These are phyloP conservation scores for Amanita rubescens DNA, from an alignment of 768 basidiomycete species.

Conservation along the genomic window DNA sequence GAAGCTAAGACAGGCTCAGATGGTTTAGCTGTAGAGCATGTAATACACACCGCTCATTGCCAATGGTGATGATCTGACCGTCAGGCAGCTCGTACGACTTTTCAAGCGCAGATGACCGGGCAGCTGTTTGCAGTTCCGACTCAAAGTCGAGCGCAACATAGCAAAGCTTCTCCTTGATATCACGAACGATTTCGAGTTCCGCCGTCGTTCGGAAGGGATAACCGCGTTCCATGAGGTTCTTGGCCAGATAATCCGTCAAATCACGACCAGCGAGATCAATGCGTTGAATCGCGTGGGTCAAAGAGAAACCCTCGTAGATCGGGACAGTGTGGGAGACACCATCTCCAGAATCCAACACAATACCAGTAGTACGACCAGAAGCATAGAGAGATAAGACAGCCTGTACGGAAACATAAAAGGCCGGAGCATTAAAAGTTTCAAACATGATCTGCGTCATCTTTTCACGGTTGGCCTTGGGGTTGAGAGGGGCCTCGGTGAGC, in stretches of 20 bases:
- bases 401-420: slow-evolving; percentile 90
- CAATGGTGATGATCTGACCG: slow-evolving; percentile 93
- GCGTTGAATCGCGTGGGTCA: slow-evolving; percentile 90
- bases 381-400: slow-evolving; percentile 89
- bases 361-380: slow-evolving; percentile 79
- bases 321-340: slow-evolving; percentile 96
- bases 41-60: slow-evolving; percentile 72
- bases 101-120: slow-evolving; percentile 83
- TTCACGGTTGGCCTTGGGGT: slow-evolving; percentile 90
- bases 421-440: slow-evolving; percentile 90
- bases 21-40: slow-evolving; percentile 25
- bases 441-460: slow-evolving; percentile 98
- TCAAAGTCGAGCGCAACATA: slow-evolving; percentile 94
- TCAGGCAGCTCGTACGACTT: slow-evolving; percentile 91
- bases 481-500: slow-evolving; percentile 86
- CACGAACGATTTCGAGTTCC: slow-evolving; percentile 90
- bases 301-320: slow-evolving; percentile 90
- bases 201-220: slow-evolving; percentile 95
- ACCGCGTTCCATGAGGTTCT: slow-evolving; percentile 84
- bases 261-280: slow-evolving; percentile 92
- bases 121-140: slow-evolving; percentile 87
- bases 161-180: slow-evolving; percentile 97
- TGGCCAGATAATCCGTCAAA: slow-evolving; percentile 76
- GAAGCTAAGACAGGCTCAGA: slow-evolving; percentile 57
- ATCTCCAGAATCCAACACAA: slow-evolving; percentile 94